Base-by-base conservation (phyloP, 495 filamentous ascomycete genomes). In the Penicillium coprophilum region DNA sequence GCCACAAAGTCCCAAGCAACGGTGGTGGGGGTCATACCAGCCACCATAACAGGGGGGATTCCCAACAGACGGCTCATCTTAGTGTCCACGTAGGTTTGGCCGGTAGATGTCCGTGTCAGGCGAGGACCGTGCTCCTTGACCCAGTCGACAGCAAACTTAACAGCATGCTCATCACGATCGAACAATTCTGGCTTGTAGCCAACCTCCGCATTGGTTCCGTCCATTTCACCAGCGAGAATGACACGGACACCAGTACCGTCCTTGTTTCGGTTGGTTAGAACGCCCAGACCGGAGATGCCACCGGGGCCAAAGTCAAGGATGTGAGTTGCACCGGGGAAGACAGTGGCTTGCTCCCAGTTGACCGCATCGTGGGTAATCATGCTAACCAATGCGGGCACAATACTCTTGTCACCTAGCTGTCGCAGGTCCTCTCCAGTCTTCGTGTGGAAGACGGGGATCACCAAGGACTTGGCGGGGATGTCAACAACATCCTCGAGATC, bases 151-250 rank as follows among this genome's bases (percentile, higher is more conserved):
- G 95, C 94, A 70, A 87, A 97, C 70, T 91, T 95, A 59, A 99
- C 90, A 2, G 94, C 91, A 60, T 96, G 85, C 59, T 92, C 87
- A 64, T 97, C 95, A 44, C 95, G 87, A 67, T 99, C 93, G 57
- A 98, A 98, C 13, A 98, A 78, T 72, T 97, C 94, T 0, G 94
- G 87, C 76, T 97, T 97, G 77, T 96, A 98, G 47, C 94, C 94
- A 43, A 97, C 87, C 68, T 96, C 94, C 32, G 81, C 74, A 44
- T 94, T 90, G 19, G 90, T 91, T 31, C 94, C 92, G 62, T 92
- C 90, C 59, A 98, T 88, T 20, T 91, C 83, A 39, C 94, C 94
- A 27, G 91, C 93, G 54, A 97, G 82, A 55, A 98, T 95, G 47
- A 96, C 89, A 47, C 94, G 90, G 28, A 97, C 93, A 61, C 94